phyloP scores from a whole-genome alignment of 2,329 filamentous ascomycete genomes.

The Escovopsis sp. region DNA sequence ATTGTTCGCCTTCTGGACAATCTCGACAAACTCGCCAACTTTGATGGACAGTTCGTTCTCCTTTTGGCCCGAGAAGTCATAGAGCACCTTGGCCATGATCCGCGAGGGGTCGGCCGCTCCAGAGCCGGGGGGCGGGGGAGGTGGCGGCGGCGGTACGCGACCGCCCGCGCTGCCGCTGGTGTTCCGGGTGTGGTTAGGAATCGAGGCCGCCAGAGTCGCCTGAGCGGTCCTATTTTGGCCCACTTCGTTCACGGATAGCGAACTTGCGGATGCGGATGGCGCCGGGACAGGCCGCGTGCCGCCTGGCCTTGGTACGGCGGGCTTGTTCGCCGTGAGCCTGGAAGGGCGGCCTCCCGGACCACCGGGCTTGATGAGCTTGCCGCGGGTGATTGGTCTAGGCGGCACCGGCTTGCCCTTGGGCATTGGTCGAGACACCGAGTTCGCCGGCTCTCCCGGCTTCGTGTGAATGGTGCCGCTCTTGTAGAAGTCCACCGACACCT shows the following conservation, averaged over 20 bases:
- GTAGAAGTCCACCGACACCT: slow-evolving; percentile 66
- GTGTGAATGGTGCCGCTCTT: slow-evolving; percentile 91
- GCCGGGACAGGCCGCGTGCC: slow-evolving; percentile 18
- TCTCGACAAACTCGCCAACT: slow-evolving; percentile 69
- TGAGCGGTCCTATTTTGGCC: slow-evolving; percentile 2
- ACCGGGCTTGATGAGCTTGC: slow-evolving; percentile 81
- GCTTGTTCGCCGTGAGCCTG: slow-evolving; percentile 42
- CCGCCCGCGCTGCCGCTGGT: slow-evolving; percentile 36
- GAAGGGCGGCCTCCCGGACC: slow-evolving; percentile 72
- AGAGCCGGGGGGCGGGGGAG: slow-evolving; percentile 38
- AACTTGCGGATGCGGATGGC: slow-evolving; percentile 15
- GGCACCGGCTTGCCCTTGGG: slow-evolving; percentile 78
- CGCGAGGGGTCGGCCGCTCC: slow-evolving; percentile 32
- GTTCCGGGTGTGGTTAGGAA: slow-evolving; percentile 40
- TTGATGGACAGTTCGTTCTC: slow-evolving; percentile 72
- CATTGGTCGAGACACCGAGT: slow-evolving; percentile 68
- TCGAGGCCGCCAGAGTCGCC: slow-evolving; percentile 7
- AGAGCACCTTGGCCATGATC: slow-evolving; percentile 76
- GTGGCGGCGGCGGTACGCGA: slow-evolving; percentile 49
- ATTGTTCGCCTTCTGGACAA: slow-evolving; percentile 90
- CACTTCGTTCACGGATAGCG: slow-evolving; percentile 10
- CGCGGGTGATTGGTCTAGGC: slow-evolving; percentile 79
- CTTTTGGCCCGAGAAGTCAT: slow-evolving; percentile 77
- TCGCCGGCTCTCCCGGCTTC: slow-evolving; percentile 66
- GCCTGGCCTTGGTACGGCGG: slow-evolving; percentile 28